Evolutionary conservation across 495 filamentous ascomycete species (phyloP).

Genomic region (Penicillium herquei): DNA sequence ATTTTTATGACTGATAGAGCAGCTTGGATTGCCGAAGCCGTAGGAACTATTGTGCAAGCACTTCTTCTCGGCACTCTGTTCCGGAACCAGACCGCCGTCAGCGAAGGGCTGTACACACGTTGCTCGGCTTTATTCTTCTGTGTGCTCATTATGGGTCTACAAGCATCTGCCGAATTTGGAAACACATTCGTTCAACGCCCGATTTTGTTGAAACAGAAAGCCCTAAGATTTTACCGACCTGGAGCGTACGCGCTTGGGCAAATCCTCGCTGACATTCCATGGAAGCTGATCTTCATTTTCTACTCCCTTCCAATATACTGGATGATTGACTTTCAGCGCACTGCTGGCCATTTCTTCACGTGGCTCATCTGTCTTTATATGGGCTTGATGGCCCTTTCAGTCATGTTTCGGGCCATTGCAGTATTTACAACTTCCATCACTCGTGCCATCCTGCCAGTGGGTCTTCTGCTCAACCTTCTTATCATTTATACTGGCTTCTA

Average conservation of each 20-base stretch:
- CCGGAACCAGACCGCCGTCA: constrained; percentile 15
- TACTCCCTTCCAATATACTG: constrained; percentile 82
- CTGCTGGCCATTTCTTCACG: constrained; percentile 73
- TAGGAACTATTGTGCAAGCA: constrained; percentile 19
- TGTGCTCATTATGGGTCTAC: constrained; percentile 14
- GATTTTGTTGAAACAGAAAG: constrained; percentile 17
- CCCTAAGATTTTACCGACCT: constrained; percentile 12
- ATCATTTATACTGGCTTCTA: constrained; percentile 90
- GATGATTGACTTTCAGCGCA: constrained; percentile 75
- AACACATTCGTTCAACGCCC: constrained; percentile 16
- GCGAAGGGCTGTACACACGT: constrained; percentile 3
- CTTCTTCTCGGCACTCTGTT: constrained; percentile 28
- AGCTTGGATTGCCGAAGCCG: constrained; percentile 21
- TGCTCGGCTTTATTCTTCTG: constrained; percentile 13
- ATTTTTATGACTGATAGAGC: constrained; percentile 15
- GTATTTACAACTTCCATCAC: constrained; percentile 72
- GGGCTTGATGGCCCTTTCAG: constrained; percentile 69
- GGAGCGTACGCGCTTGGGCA: constrained; percentile 12
- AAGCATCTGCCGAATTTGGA: constrained; percentile 14
- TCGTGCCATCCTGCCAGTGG: constrained; percentile 80
- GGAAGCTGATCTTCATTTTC: constrained; percentile 44
- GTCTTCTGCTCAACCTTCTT: constrained; percentile 74
- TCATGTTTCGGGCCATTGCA: constrained; percentile 75
- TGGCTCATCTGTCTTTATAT: constrained; percentile 57
- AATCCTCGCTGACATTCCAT: constrained; percentile 13